These are phyloP conservation scores for Amphicarpaea edgeworthii DNA, from an alignment of 306 rosid genomes.

Conservation along the genomic window DNA sequence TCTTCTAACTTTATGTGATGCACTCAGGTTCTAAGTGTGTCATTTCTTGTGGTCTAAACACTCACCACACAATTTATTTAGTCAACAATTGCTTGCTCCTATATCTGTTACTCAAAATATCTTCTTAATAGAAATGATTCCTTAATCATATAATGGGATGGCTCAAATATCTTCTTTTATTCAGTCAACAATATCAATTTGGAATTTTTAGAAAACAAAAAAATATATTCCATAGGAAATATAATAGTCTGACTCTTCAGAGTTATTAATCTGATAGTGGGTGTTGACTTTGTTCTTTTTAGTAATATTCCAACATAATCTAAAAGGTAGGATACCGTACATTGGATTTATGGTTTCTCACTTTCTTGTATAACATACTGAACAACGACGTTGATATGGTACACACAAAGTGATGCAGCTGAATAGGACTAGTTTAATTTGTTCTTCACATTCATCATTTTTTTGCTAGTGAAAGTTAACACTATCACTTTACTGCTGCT, in stretches of 20 bases:
- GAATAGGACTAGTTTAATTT: neutral
- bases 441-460: neutral
- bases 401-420: too few species aligned
- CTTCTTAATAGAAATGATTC: slow-evolving; percentile 16
- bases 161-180: neutral
- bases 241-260: too few species aligned
- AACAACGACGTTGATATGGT: too few species aligned
- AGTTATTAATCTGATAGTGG: neutral
- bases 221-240: neutral
- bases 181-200: slow-evolving; percentile 37
- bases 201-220: neutral
- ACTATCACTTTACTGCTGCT: too few species aligned
- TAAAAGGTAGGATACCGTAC: too few species aligned
- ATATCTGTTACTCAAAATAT: slow-evolving; percentile 31
- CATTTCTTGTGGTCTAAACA: neutral
- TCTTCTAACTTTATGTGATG: too few species aligned
- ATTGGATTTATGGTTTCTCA: too few species aligned
- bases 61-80: slow-evolving; percentile 39
- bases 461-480: slow-evolving; percentile 12
- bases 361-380: too few species aligned
- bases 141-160: slow-evolving; percentile 5
- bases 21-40: too few species aligned
- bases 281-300: too few species aligned
- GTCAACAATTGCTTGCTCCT: slow-evolving; percentile 23
- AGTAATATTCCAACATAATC: too few species aligned